phyloP scores from a whole-genome alignment of 148 eudicot species.

The Arbutus unedo region DNA sequence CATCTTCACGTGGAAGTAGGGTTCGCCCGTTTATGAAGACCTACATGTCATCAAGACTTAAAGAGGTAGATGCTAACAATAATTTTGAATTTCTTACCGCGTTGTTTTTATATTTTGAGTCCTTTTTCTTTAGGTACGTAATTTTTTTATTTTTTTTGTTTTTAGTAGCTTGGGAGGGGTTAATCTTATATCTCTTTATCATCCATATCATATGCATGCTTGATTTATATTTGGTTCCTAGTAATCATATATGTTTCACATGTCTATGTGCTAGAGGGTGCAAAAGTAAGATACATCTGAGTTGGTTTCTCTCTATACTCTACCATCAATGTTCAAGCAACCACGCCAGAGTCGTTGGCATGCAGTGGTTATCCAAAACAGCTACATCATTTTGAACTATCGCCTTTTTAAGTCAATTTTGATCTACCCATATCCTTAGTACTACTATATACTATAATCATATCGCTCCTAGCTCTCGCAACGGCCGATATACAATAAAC shows the following conservation, averaged over 20 bases:
- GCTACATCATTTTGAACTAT: too few relatives aligned
- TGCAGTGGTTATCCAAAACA: conserved; percentile 12
- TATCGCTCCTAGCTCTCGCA: too few relatives aligned
- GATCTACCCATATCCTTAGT: too few relatives aligned
- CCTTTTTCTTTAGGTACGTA: background rate
- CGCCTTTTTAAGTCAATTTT: too few relatives aligned
- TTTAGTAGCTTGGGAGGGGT: background rate
- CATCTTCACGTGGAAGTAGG: conserved; percentile 83
- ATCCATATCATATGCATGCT: background rate
- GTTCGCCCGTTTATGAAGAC: conserved; percentile 99
- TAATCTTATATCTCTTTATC: background rate
- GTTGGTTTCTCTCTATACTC: background rate
- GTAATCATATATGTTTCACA: background rate
- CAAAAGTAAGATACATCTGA: background rate
- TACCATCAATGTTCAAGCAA: background rate
- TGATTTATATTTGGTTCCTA: background rate
- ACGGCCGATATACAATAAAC: too few relatives aligned
- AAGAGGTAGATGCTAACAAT: conserved; percentile 47
- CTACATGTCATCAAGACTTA: conserved; percentile 76
- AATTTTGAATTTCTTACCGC: conserved; percentile 11
- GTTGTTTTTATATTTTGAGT: background rate
- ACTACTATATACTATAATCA: too few relatives aligned
- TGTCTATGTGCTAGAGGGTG: background rate
- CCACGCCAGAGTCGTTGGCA: background rate
- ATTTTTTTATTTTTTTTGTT: background rate